Conservation (phyloP, 2,329 filamentous ascomycete genomes). For the Trichoderma koningiopsis region DNA sequence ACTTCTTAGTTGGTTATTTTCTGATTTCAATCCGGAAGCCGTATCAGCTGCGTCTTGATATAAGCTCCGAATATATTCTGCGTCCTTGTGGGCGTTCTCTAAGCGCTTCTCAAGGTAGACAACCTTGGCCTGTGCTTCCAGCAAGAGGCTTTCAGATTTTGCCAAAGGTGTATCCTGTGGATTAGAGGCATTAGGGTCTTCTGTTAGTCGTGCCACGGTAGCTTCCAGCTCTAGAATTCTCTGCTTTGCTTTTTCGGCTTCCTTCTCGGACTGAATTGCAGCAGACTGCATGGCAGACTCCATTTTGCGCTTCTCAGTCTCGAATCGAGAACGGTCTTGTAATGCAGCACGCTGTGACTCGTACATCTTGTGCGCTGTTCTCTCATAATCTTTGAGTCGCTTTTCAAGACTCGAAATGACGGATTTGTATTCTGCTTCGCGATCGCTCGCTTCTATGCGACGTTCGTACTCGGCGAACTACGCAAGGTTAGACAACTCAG, state of each 20-base stretch:
- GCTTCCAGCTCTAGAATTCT: constrained; percentile 44
- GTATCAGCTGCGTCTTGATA: constrained; percentile 62
- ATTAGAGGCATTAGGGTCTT: constrained; percentile 30
- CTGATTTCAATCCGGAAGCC: constrained; percentile 47
- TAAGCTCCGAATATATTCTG: constrained; percentile 58
- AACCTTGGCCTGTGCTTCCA: constrained; percentile 43
- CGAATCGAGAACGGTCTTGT: constrained; percentile 52
- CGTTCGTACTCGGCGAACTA: constrained; percentile 39
- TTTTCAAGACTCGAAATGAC: constrained; percentile 48
- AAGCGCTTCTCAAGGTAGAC: constrained; percentile 45
- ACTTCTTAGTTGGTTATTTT: constrained; percentile 50
- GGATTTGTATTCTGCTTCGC: constrained; percentile 43
- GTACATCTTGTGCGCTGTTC: constrained; percentile 49
- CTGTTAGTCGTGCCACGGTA: constrained; percentile 36
- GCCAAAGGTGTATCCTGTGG: constrained; percentile 34
- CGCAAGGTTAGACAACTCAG: background rate
- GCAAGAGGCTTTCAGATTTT: constrained; percentile 39
- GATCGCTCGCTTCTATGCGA: constrained; percentile 32
- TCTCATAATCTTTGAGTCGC: constrained; percentile 50
- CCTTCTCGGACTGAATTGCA: constrained; percentile 34
- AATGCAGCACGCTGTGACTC: constrained; percentile 52
- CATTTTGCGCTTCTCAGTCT: constrained; percentile 49
- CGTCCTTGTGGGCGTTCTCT: constrained; percentile 49
- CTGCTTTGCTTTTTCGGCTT: constrained; percentile 43
- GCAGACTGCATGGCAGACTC: constrained; percentile 37